Evolutionary conservation across 2,329 filamentous ascomycete species (phyloP), one percentile per base, ranked within the genome.

Genomic region (Neoarthrinium moseri): DNA sequence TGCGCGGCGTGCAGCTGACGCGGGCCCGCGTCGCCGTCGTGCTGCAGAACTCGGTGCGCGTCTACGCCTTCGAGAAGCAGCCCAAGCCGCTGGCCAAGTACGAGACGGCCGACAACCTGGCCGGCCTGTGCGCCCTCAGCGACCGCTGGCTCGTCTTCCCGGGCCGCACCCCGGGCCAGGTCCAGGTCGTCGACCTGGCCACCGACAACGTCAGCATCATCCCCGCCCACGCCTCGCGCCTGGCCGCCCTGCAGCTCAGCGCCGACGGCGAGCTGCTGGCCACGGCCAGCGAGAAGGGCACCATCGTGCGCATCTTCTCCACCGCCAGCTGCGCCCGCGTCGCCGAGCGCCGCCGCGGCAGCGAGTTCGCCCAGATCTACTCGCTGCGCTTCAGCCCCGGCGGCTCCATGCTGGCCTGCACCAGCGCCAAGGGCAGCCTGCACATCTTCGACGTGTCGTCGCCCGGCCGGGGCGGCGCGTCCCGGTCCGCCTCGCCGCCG

Each of bases 381-480:
- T 92, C 89, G 2, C 75, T 99, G 10, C 86, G 87, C 10, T 94
- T 99, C 64, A 95, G 89, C 17, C 91, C 91, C 1, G 84, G 84
- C 1, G 88, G 87, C 42, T 81, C 78, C 34, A 79, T 91, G 61
- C 77, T 97, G 10, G 94, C 94, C 21, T 92, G 91, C 51, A 97
- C 92, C 1, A 96, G 91, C 1, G 94, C 99, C 73, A 99, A 97
- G 69, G 91, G 89, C 5, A 99, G 91, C 1, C 75, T 99, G 10
- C 94, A 99, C 67, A 80, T 99, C 29, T 99, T 96, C 62, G 91
- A 97, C 60, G 77, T 96, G 1, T 86, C 86, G 4, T 77, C 80
- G 48, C 70, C 74, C 7, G 73, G 59, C 26, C 71, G 41, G 17
- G n/a, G 12, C 10, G 12, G n/a, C 13, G 8, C 40, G 13, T 18